Percentiles rank a stretch among this genome's conserved stretches.
Evolutionary conservation across 1,284 basidiomycete species (phyloP).

Genomic region (Cryptococcus deneoformans): DNA sequence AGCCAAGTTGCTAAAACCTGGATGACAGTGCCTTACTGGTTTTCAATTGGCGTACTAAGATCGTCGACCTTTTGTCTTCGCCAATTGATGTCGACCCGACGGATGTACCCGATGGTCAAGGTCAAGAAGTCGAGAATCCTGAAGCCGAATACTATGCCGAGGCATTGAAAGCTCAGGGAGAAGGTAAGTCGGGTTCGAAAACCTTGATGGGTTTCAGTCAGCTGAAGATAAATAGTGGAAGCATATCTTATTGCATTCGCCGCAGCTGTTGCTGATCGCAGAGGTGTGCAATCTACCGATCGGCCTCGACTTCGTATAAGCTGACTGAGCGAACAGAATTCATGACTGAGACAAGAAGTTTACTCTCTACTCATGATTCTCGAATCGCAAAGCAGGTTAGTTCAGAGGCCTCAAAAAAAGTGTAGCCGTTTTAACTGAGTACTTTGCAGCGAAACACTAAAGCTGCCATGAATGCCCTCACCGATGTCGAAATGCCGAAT

Average conservation of each 20-base stretch:
- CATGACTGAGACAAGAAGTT: slow-evolving; percentile 38
- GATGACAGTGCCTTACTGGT: slow-evolving; percentile 34
- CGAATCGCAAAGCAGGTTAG: slow-evolving; percentile 28
- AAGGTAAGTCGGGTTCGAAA: slow-evolving; percentile 18
- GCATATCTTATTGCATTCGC: slow-evolving; percentile 45
- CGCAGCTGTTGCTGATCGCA: slow-evolving; percentile 42
- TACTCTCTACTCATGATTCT: slow-evolving; percentile 30
- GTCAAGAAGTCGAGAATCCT: slow-evolving; percentile 31
- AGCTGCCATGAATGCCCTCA: slow-evolving; percentile 26
- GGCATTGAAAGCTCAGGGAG: slow-evolving; percentile 43
- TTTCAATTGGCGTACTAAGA: slow-evolving; percentile 40
- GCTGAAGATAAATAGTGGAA: slow-evolving; percentile 23
- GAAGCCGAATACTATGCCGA: slow-evolving; percentile 46
- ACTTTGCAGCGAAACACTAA: slow-evolving; percentile 23
- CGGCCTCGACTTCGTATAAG: no score
- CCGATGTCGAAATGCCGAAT: slow-evolving; percentile 12
- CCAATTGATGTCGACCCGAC: slow-evolving; percentile 33
- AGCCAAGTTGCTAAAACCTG: neutral
- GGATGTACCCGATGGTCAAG: slow-evolving; percentile 16
- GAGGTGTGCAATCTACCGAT: slow-evolving; percentile 17
- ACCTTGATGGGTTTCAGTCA: slow-evolving; percentile 5
- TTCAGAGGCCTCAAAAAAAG: neutral
- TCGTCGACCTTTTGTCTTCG: slow-evolving; percentile 30
- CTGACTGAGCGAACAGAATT: slow-evolving; percentile 26
- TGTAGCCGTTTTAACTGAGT: neutral